phyloP scores from a whole-genome alignment of 108 stramenopile species.

The Nitzschia sp. region DNA sequence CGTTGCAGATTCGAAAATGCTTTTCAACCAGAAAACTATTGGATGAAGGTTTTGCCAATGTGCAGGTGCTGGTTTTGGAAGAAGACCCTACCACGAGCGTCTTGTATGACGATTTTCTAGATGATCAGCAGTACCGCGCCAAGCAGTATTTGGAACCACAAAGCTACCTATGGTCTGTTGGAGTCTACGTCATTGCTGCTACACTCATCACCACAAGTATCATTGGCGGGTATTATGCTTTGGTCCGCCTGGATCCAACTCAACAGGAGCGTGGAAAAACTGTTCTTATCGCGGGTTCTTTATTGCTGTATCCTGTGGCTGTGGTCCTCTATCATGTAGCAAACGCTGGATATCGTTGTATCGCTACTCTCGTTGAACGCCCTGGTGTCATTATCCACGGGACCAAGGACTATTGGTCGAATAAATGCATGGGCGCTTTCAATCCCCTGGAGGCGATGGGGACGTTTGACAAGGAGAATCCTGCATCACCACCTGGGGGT shows the following conservation, averaged over 20 bases:
- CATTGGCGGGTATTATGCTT: slow-evolving; percentile 23
- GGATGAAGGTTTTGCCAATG: slow-evolving; percentile 61
- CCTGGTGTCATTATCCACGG: slow-evolving; percentile 37
- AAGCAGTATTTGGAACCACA: slow-evolving; percentile 29
- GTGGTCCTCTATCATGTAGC: slow-evolving; percentile 19
- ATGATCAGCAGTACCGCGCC: slow-evolving; percentile 24
- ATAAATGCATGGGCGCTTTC: slow-evolving; percentile 14
- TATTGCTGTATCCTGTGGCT: slow-evolving; percentile 37
- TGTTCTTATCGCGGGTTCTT: slow-evolving; percentile 21
- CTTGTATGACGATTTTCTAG: slow-evolving; percentile 38
- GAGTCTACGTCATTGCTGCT: slow-evolving; percentile 17
- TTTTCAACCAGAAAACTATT: slow-evolving; percentile 42
- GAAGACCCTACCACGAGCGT: slow-evolving; percentile 47
- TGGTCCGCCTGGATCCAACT: slow-evolving; percentile 18
- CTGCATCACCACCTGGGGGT: not conserved
- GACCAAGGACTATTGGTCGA: slow-evolving; percentile 18
- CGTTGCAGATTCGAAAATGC: slow-evolving; percentile 49
- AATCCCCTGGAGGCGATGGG: slow-evolving; percentile 30
- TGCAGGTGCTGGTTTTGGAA: slow-evolving; percentile 43
- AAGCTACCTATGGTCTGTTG: slow-evolving; percentile 1
- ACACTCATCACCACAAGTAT: slow-evolving; percentile 22
- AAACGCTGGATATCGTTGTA: slow-evolving; percentile 6
- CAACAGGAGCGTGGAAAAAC: slow-evolving; percentile 32
- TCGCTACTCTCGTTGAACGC: slow-evolving; percentile 12
- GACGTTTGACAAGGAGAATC: not conserved